These are phyloP conservation scores for Myxozyma sirexii DNA, from an alignment of 805 yeast genomes.

Conservation along the genomic window DNA sequence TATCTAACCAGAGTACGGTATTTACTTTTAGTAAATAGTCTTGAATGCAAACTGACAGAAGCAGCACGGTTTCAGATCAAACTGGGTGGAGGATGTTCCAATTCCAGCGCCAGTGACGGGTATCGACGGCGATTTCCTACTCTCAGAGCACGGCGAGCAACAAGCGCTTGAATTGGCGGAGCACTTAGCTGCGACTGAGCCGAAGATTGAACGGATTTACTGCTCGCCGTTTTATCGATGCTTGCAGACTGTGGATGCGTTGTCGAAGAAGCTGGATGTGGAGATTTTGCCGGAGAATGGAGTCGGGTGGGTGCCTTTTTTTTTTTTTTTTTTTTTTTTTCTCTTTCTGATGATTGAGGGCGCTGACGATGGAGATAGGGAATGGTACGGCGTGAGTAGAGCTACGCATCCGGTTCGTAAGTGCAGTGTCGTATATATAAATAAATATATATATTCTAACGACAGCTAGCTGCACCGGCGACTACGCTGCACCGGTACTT, in stretches of 20 bases:
- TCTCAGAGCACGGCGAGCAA: constrained; percentile 83
- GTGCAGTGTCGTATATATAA: constrained; percentile 3
- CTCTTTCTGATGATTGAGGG: no score
- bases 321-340: no score
- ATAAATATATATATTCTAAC: no score
- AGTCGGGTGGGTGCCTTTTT: constrained; percentile 59
- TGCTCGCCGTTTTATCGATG: constrained; percentile 90
- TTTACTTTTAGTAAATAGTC: no score
- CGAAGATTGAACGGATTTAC: constrained; percentile 71
- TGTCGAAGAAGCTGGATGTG: constrained; percentile 59
- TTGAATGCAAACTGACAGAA: no score
- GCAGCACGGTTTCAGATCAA: constrained; percentile 84
- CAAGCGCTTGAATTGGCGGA: constrained; percentile 82
- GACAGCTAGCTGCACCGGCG: constrained; percentile 55
- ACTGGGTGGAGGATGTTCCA: constrained; percentile 73
- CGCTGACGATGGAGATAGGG: no score
- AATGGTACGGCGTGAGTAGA: constrained; percentile 82
- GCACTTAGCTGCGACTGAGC: constrained; percentile 53
- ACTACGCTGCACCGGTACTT: constrained; percentile 59
- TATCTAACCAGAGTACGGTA: constrained; percentile 16
- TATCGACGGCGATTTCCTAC: constrained; percentile 82
- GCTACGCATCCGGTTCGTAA: constrained; percentile 61
- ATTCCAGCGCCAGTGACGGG: constrained; percentile 81
- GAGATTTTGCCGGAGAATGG: constrained; percentile 76
- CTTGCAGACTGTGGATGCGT: constrained; percentile 75